Base-by-base conservation (phyloP, 768 basidiomycete genomes). In the Holtermannia corniformis region DNA sequence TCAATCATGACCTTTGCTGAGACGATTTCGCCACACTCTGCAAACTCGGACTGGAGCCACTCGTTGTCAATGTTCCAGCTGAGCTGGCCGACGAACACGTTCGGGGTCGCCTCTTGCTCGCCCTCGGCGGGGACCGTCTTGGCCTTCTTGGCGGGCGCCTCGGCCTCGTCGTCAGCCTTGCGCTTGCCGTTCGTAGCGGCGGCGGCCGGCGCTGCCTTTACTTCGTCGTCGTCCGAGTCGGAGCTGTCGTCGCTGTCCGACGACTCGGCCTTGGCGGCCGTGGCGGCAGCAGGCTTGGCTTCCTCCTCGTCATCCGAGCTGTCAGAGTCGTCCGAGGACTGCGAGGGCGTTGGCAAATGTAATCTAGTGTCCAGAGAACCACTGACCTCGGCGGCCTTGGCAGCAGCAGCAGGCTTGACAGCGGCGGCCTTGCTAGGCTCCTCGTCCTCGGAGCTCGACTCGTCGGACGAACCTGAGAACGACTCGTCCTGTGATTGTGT, bases 41-140 rank as follows among this genome's bases (percentile, higher is more conserved):
- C 82, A 60, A 99, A 96, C 73, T 96, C 93, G 71, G 83, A 79
- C 46, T 84, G 81, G 57, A 97, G 82, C 79, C 89, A 87, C 73
- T 96, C 93, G 70, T 88, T 86, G 76, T 96, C 93, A 57, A 97
- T 85, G 71, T 86, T 87, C 92, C 92, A 99, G 12, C 89, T 92
- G 43, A 99, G 79, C 54, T 81, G 80, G 50, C 93, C 93, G 60
- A 99, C 89, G 67, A 92, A 97, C 62, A 96, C 79, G 37, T 85
- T 83, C 64, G 78, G 83, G 14, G 77, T 76, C 52, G 82, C 78
- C 58, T 80, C 78, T 0, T 74, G 65, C 45, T 60, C 75, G 24
- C 59, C 64, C 41, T 75, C 76, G 20, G 71, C 68, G 14, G 72
- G 72, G 25, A 73, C 73, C 46, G 84, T 76, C 77, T 91, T 95